Conservation (phyloP, 192 early-diverging fungal species). For the Umbelopsis sp. region DNA sequence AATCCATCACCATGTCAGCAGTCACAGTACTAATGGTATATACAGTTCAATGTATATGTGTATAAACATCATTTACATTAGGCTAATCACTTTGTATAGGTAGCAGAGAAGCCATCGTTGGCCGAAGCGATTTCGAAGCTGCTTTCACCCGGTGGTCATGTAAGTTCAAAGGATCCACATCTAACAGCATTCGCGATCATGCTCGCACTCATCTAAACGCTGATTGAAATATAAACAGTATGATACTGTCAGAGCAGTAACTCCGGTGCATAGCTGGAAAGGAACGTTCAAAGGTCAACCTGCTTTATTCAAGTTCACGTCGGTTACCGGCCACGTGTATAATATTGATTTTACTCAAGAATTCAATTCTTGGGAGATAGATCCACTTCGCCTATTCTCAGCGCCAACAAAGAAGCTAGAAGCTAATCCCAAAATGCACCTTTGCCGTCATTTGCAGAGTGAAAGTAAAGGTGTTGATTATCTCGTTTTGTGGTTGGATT, state of each 20-base stretch:
- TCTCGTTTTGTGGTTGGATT: constrained; percentile 54
- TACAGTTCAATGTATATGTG: neutral
- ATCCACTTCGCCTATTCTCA: constrained; percentile 44
- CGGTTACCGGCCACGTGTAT: constrained; percentile 46
- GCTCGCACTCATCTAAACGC: neutral
- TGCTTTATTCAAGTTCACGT: constrained; percentile 37
- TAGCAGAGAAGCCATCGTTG: constrained; percentile 49
- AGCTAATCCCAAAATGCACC: constrained; percentile 50
- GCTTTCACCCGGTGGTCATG: constrained; percentile 36
- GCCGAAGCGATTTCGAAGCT: constrained; percentile 44
- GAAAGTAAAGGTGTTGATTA: constrained; percentile 51
- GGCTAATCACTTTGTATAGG: constrained; percentile 18
- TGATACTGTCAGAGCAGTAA: constrained; percentile 20
- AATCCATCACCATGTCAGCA: neutral
- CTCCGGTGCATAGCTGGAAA: constrained; percentile 41
- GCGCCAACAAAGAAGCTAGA: constrained; percentile 45
- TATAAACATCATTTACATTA: neutral
- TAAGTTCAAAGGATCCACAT: constrained; percentile 16
- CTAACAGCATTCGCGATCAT: neutral
- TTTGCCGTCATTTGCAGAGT: constrained; percentile 41
- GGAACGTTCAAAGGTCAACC: constrained; percentile 24
- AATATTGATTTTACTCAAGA: constrained; percentile 43
- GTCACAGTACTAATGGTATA: constrained; percentile 3
- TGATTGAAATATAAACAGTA: constrained; percentile 9
- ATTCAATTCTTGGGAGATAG: constrained; percentile 50